These are phyloP conservation scores for Phyllachora maydis DNA, from an alignment of 2,329 filamentous ascomycete species.

Conservation along the genomic window DNA sequence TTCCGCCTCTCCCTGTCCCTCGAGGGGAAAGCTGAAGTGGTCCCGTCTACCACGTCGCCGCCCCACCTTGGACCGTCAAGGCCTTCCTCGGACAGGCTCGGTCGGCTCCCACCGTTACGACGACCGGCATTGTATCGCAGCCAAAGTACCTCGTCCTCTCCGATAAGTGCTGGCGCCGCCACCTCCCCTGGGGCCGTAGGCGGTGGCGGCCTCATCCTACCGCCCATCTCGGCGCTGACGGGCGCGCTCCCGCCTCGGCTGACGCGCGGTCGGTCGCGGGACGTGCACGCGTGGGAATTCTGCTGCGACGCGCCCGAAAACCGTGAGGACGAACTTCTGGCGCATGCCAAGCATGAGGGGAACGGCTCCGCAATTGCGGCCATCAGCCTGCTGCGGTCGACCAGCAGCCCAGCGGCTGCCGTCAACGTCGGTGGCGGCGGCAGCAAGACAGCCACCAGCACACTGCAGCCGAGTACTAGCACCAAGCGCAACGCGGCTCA, in stretches of 20 bases:
- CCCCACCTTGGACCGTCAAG: constrained; percentile 34
- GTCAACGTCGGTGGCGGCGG: constrained; percentile 18
- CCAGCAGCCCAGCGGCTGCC: too few relatives aligned
- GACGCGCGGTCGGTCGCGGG: constrained; percentile 55
- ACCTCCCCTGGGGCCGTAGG: too few relatives aligned
- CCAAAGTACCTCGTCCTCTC: constrained; percentile 41
- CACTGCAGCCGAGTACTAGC: constrained; percentile 30
- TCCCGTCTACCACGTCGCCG: constrained; percentile 47
- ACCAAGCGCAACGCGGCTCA: constrained; percentile 40
- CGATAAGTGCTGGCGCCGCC: too few relatives aligned
- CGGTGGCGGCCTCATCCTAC: too few relatives aligned
- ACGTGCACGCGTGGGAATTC: constrained; percentile 80
- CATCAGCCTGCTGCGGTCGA: constrained; percentile 61
- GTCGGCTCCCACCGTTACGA: constrained; percentile 24
- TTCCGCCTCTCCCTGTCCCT: constrained; percentile 67
- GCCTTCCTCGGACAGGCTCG: constrained; percentile 21
- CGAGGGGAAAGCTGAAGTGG: constrained; percentile 78
- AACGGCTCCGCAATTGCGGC: constrained; percentile 63
- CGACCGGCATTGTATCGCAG: constrained; percentile 43
- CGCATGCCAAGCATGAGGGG: constrained; percentile 60
- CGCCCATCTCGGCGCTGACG: constrained; percentile 31
- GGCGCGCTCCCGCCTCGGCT: constrained; percentile 30
- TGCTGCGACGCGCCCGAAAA: constrained; percentile 58
- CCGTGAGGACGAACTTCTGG: constrained; percentile 53
- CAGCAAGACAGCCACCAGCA: too few relatives aligned